phyloP scores from a whole-genome alignment of 2,329 filamentous ascomycete species.

The Alternaria brassicae region DNA sequence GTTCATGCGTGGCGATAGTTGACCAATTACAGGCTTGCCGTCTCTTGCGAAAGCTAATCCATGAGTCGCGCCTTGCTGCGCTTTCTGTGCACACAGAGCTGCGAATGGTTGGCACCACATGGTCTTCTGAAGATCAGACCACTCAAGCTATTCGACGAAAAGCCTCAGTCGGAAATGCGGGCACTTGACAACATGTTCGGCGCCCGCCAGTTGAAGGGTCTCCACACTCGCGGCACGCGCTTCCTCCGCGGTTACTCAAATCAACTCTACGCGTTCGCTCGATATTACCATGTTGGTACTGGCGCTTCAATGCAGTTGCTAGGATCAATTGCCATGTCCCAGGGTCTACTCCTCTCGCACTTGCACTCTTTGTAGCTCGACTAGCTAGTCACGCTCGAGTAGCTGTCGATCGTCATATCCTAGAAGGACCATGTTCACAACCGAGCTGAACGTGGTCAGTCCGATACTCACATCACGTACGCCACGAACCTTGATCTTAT shows the following conservation, averaged over 20 bases:
- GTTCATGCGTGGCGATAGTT: neutral
- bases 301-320: neutral
- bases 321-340: neutral
- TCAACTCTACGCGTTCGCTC: neutral
- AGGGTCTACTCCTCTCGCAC: neutral
- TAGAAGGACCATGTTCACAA: neutral
- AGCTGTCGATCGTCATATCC: neutral
- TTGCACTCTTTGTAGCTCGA: neutral
- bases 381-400: neutral
- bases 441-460: neutral
- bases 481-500: neutral
- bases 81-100: neutral
- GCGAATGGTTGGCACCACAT: neutral
- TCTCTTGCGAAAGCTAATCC: neutral
- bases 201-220: neutral
- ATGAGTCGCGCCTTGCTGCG: neutral
- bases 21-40: neutral
- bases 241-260: neutral
- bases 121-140: constrained; percentile 5
- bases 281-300: neutral
- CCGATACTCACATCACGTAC: neutral
- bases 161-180: neutral
- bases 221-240: neutral
- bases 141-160: neutral
- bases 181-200: neutral